A percentile compares a stretch with the other conserved stretches of the same genome.
Conservation (phyloP, 1,284 basidiomycete genomes). For the Pseudozyma pruni region DNA sequence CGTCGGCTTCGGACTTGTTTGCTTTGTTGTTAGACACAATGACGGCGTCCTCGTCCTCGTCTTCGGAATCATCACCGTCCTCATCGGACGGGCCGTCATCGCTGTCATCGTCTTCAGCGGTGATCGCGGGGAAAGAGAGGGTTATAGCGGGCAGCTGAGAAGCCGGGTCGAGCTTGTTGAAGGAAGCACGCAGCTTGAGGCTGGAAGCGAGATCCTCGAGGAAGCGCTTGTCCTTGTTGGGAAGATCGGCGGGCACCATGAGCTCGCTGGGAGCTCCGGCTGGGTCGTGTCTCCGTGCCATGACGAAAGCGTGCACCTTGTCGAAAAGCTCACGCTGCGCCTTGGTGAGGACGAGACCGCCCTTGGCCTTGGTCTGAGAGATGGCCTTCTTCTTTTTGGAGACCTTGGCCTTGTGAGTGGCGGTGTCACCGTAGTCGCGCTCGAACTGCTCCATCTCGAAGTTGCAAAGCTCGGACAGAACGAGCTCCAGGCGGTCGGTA, state of each 20-base stretch:
- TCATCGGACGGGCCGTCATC: slow-evolving; percentile 36
- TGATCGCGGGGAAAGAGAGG: slow-evolving; percentile 45
- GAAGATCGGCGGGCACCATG: slow-evolving; percentile 43
- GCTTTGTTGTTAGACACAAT: slow-evolving; percentile 37
- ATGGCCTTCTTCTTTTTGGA: slow-evolving; percentile 75
- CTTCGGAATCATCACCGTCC: slow-evolving; percentile 61
- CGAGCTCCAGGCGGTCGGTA: slow-evolving; percentile 81
- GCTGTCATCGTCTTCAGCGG: slow-evolving; percentile 31
- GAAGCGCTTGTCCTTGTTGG: slow-evolving; percentile 53
- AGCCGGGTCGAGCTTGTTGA: slow-evolving; percentile 62
- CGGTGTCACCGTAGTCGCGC: slow-evolving; percentile 85
- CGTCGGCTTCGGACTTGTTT: slow-evolving; percentile 59
- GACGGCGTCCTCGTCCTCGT: slow-evolving; percentile 55
- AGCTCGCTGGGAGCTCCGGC: slow-evolving; percentile 49
- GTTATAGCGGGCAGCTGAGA: slow-evolving; percentile 54
- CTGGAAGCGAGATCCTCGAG: slow-evolving; percentile 53
- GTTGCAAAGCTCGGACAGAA: slow-evolving; percentile 85
- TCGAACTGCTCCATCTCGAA: slow-evolving; percentile 92
- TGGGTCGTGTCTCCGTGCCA: slow-evolving; percentile 80
- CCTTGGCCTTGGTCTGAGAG: slow-evolving; percentile 80
- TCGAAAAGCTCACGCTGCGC: slow-evolving; percentile 42
- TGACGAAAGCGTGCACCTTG: slow-evolving; percentile 78
- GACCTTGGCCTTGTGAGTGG: slow-evolving; percentile 67
- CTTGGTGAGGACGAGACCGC: slow-evolving; percentile 42
- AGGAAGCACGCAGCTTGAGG: slow-evolving; percentile 55